These are phyloP conservation scores for Tulasnella sp. DNA, from an alignment of 768 basidiomycete genomes.

Conservation along the genomic window DNA sequence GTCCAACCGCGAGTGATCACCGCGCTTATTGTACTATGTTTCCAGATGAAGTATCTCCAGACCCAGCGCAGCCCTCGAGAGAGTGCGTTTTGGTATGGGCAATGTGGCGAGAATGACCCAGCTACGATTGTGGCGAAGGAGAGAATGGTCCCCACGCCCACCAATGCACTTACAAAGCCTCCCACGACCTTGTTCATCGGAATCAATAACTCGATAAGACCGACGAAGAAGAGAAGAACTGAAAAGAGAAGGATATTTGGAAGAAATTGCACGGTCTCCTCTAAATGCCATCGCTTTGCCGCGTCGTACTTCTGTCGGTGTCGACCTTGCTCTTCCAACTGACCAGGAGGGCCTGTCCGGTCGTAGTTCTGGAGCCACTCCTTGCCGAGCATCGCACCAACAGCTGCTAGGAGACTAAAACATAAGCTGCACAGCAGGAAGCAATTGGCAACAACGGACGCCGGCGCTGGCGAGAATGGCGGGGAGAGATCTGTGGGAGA, in stretches of 20 bases:
- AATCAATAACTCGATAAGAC: not conserved
- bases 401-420: not conserved
- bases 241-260: slow-evolving; percentile 11
- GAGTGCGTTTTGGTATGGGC: not conserved
- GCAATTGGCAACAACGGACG: not conserved
- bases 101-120: not conserved
- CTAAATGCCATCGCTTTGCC: slow-evolving; percentile 1
- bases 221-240: not conserved
- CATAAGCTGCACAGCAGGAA: slow-evolving; percentile 9
- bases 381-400: slow-evolving; percentile 16
- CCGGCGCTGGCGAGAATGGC: not conserved
- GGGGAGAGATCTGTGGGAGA: not conserved
- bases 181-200: not conserved
- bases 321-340: not conserved
- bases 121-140: not conserved
- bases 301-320: not conserved
- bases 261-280: not conserved
- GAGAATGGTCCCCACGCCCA: no score
- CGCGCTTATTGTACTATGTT: no score
- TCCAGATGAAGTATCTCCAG: no score
- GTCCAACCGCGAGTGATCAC: no score
- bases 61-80: no score
- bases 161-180: not conserved
- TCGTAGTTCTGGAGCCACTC: slow-evolving; percentile 13
- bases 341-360: not conserved